Evolutionary conservation across 768 basidiomycete species (phyloP), one percentile per base, ranked within the genome.

Genomic region (Suillus americanus): DNA sequence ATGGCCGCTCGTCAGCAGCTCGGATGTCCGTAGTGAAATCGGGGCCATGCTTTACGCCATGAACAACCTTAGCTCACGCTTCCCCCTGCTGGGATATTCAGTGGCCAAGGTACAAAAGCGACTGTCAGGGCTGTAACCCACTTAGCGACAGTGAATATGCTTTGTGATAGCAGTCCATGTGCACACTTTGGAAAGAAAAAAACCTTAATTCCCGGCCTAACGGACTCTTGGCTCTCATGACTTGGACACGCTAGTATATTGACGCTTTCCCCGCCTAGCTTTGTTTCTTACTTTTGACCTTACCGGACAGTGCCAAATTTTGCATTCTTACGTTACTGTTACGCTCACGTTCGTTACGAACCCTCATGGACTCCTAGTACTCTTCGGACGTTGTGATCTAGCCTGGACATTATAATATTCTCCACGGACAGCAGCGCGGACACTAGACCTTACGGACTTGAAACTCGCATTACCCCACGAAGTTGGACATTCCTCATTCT

Each of bases 11-110:
- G 78, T 84, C 66, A 83, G 84, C 71, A 81, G 79, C 63, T 76
- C 82, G 62, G 89, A 90, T 65, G 75, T 88, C 61, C 85, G 86
- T 66, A 83, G 79, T 69, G 89, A 91, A 65, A 83, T 90, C 48
- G 81, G 79, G 40, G 80, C 84, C 20, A 73, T 92, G 60, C 78
- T 89, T 35, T 88, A 83, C 68, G 88, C 86, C 65, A 85, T 91
- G 83, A 86, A 80, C 64, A 83, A 78, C 63, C 83, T 91, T 53
- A 82, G 83, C 65, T 74, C 83, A 13, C 80, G 81, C 55, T 90
- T 87, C 73, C 90, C 90, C 38, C 77, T 91, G 65, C 78, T 88
- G 64, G 69, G 73, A 7, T 76, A 76, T 53, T 67, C 75, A 10
- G 73, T 68, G 45, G 64, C 72, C 48, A 76, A 75, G 53, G 70